A percentile compares a stretch with the other conserved stretches of the same genome.
Evolutionary conservation across 2,329 filamentous ascomycete genomes (phyloP).

Genomic region (Triangularia setosa): DNA sequence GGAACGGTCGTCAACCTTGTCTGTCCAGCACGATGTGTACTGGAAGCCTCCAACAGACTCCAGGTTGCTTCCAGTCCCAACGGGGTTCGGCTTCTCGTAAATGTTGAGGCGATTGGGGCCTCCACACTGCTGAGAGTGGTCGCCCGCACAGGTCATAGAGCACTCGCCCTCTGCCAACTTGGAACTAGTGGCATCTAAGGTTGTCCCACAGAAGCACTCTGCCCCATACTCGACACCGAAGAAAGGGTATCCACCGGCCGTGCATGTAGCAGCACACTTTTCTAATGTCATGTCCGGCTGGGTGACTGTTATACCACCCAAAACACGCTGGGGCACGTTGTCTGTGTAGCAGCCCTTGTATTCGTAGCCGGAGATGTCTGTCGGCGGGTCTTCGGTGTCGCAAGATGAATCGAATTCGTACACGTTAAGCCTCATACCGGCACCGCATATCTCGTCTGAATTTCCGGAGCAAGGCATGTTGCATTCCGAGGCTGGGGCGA

Average conservation of each 20-base stretch:
- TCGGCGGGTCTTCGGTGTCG: constrained; percentile 8
- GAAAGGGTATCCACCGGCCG: background rate
- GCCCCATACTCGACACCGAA: background rate
- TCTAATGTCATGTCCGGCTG: background rate
- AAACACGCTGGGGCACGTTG: background rate
- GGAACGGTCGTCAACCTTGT: constrained; percentile 3
- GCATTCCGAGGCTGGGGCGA: constrained; percentile 31
- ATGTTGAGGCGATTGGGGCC: constrained; percentile 2
- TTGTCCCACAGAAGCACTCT: background rate
- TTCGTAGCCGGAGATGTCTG: background rate
- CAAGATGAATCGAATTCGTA: constrained; percentile 17
- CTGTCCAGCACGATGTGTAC: constrained; percentile 10
- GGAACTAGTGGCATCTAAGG: background rate
- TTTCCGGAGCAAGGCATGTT: constrained; percentile 34
- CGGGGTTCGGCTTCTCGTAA: background rate
- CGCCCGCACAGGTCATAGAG: background rate
- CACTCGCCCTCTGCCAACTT: background rate
- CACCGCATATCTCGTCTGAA: constrained; percentile 33
- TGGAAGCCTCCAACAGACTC: constrained; percentile 4
- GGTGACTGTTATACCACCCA: background rate
- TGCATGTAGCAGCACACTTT: constrained; percentile 2
- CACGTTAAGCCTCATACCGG: constrained; percentile 26
- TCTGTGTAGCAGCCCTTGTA: constrained; percentile 4
- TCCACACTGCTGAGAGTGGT: background rate
- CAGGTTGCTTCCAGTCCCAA: background rate